Evolutionary conservation across 2,329 filamentous ascomycete species (phyloP).

Genomic region (Zymoseptoria passerinii): DNA sequence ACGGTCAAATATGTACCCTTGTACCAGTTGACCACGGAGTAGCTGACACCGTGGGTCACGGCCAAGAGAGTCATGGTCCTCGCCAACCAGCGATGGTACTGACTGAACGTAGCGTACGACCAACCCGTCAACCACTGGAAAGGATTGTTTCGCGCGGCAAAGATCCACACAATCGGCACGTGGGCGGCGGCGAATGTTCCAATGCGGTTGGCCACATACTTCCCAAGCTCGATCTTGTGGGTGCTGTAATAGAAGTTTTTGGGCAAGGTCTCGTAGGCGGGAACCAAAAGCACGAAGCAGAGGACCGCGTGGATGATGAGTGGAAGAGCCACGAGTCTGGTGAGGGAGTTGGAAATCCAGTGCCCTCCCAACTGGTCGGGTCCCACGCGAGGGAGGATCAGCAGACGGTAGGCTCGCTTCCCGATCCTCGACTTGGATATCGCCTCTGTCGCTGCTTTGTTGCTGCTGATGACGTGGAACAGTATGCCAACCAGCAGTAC

Average conservation of each 20-base stretch:
- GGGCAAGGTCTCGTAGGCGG: conserved; percentile 37
- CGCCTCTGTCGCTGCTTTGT: conserved; percentile 3
- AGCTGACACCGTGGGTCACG: conserved; percentile 54
- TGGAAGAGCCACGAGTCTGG: conserved; percentile 39
- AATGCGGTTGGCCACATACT: conserved; percentile 55
- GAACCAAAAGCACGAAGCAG: conserved; percentile 36
- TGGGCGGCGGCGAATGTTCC: conserved; percentile 57
- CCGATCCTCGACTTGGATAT: conserved; percentile 23
- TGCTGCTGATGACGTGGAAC: conserved; percentile 19
- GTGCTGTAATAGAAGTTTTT: conserved; percentile 41
- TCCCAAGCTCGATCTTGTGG: conserved; percentile 33
- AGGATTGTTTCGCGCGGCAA: conserved; percentile 58
- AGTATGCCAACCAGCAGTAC: conserved; percentile 31
- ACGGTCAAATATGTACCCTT: conserved; percentile 24
- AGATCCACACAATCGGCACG: conserved; percentile 57
- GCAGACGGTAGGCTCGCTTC: conserved; percentile 36
- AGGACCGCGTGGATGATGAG: conserved; percentile 38
- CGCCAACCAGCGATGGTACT: conserved; percentile 60
- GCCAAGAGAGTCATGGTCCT: conserved; percentile 55
- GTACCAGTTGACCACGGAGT: conserved; percentile 30
- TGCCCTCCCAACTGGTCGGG: conserved; percentile 33
- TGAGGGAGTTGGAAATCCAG: conserved; percentile 34
- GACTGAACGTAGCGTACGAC: conserved; percentile 58
- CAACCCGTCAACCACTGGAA: conserved; percentile 58
- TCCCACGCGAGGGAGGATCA: conserved; percentile 34